Base-by-base conservation (phyloP, 768 basidiomycete species). In the Serendipita sp. region DNA sequence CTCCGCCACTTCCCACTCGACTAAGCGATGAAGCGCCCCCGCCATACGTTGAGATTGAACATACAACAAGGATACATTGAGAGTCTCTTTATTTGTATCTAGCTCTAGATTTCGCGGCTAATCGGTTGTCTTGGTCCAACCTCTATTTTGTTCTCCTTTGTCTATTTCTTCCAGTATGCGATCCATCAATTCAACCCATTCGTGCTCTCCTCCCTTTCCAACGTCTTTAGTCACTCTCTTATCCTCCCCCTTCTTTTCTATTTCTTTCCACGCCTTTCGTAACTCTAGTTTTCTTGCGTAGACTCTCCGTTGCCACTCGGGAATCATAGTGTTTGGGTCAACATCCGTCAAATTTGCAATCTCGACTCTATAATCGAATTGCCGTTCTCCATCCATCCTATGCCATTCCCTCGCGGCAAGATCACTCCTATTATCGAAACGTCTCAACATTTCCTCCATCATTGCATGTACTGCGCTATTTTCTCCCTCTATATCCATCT, bases 351-450 rank as follows among this genome's bases (percentile, higher is more conserved):
- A 35, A 24, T 37, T 38, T n/a, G 37, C 37, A 4, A 92, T 72
- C 24, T 74, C 75, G 64, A 86, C 83, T 11, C 85, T 80, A 71
- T 92, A 90, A 28, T 79, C 77, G 72, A 83, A 91, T 70, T 88
- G 86, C 63, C 84, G 80, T 51, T 74, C 66, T 3, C 73, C 73
- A 37, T 74, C 72, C 65, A 86, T 77, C 10, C 74, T 73, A 70
- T 82, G 78, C 86, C 86, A 90, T 11, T 70, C 65, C 28, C 37
- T 66, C 46, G 45, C 2, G 3, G 35, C 64, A 3, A 71, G 63
- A 72, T 70, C 28, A 51, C 67, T 8, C 47, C 65, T 32, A 35
- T 10, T 30, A 16, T 72, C 73, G 34, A 86, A 11, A 10, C 51
- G 53, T 38, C 58, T 15, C 34, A 44, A n/a, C 11, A 62, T 35